Percentiles rank a stretch among this genome's conserved stretches.
Evolutionary conservation across 202 grass and related monocot genomes (phyloP).

Genomic region (Elaeis oleifera): DNA sequence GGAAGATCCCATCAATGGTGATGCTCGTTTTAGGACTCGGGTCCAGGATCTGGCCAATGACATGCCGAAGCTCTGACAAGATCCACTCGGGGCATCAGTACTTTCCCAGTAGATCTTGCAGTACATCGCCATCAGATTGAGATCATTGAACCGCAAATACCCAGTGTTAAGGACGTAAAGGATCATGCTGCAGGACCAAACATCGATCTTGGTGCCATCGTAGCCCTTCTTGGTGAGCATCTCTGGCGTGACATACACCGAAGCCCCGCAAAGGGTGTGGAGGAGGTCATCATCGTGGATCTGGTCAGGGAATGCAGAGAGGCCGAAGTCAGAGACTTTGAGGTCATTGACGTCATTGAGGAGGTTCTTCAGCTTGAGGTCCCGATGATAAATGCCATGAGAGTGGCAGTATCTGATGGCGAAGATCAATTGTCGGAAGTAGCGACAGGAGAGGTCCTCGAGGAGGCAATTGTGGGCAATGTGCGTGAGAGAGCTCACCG

Average conservation of each 20-base stretch:
- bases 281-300: conserved; percentile 11
- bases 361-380: conserved; percentile 29
- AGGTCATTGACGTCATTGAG: conserved; percentile 30
- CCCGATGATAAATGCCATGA: conserved; percentile 12
- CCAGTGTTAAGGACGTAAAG: conserved; percentile 33
- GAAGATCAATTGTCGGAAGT: conserved; percentile 35
- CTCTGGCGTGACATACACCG: conserved; percentile 37
- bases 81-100: conserved; percentile 22
- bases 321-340: background rate
- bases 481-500: conserved; percentile 29
- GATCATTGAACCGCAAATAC: conserved; percentile 40
- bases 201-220: conserved; percentile 23
- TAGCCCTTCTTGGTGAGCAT: conserved; percentile 29
- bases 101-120: conserved; percentile 27
- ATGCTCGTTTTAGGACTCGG: conserved; percentile 11
- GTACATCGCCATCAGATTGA: background rate
- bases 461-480: background rate
- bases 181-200: conserved; percentile 30
- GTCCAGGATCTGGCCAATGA: conserved; percentile 23
- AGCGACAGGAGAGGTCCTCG: conserved; percentile 22
- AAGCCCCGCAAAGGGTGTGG: conserved; percentile 34
- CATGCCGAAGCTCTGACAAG: conserved; percentile 15
- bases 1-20: conserved; percentile 6
- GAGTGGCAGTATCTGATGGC: conserved; percentile 34
- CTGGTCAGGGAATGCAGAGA: conserved; percentile 26